Base-by-base conservation (phyloP, 2,329 filamentous ascomycete species). In the Byssothecium circinans region DNA sequence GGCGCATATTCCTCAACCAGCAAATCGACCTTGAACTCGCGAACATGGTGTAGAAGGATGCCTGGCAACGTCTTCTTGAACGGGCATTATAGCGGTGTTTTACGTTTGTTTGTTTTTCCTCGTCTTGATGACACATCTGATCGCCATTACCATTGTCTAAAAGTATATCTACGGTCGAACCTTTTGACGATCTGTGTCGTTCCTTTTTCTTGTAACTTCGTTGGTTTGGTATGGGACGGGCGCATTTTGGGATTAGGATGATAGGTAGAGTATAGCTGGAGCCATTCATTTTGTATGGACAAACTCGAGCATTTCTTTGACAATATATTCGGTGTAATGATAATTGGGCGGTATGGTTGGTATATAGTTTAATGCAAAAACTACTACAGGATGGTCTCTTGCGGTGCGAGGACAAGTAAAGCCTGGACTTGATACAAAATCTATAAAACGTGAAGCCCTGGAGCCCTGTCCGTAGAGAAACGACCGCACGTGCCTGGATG, bases 21-120 rank as follows among this genome's bases (percentile, higher is more conserved):
- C 88, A 91, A 75, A 97, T 99, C 72, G 94, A 99, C 74, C 82
- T 83, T 46, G 91, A 97, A 77, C 77, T 99, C 67, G 91, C 91
- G 54, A 95, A 87, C 72, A 96, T 97, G 91, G 42, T 54, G n/a
- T 96, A 81, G 75, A 44, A 8, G 22, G 7, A 6, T 18, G 23
- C 15, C 8, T 30, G 11, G 23, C 18, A 32, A 12, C 6, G 8
- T 20, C 27, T 22, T 34, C 19, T 36, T 20, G 40, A 35, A 45
- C n/a, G 35, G 41, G 45, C 36, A 39, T 53, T 52, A 32, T 12
- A 51, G 52, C 45, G 47, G 40, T 46, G 47, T 57, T 49, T 34
- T 56, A 39, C 20, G 14, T 58, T 53, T 56, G 58, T 32, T 14
- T 12, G 29, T 50, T 35, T 23, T 25, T 17, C 22, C 17, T 43